These are phyloP conservation scores for Suhomyces maxii DNA, from an alignment of 1,139 yeast genomes.

Conservation along the genomic window DNA sequence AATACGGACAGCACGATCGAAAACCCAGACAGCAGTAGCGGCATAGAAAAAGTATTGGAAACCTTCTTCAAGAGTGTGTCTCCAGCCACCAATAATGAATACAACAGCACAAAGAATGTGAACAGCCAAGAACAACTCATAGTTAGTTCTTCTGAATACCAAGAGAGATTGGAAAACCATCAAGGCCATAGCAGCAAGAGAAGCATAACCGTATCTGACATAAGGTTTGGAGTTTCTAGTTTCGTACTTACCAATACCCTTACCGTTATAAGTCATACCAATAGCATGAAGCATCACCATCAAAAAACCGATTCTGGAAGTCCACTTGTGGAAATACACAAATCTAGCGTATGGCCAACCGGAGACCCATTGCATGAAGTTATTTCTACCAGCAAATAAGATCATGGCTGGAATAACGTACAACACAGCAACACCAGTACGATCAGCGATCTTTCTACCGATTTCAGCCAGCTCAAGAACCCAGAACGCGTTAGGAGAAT, in stretches of 20 bases:
- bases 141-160: constrained; percentile 53
- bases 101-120: constrained; percentile 62
- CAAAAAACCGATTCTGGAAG: constrained; percentile 47
- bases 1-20: constrained; percentile 57
- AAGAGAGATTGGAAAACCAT: constrained; percentile 50
- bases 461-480: constrained; percentile 34
- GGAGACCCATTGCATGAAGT: constrained; percentile 59
- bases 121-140: constrained; percentile 60
- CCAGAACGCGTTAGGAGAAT: constrained; percentile 37
- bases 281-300: constrained; percentile 49
- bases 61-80: constrained; percentile 50
- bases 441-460: constrained; percentile 58
- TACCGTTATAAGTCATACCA: constrained; percentile 44
- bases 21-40: constrained; percentile 62
- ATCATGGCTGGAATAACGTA: constrained; percentile 52
- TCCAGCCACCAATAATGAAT: constrained; percentile 60
- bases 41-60: constrained; percentile 51
- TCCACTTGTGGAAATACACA: constrained; percentile 65
- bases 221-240: constrained; percentile 39
- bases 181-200: constrained; percentile 38
- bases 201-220: constrained; percentile 58
- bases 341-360: constrained; percentile 68
- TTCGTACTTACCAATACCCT: constrained; percentile 32
- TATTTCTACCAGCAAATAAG: constrained; percentile 67
- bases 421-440: constrained; percentile 55